phyloP scores from a whole-genome alignment of 2,329 filamentous ascomycete species.

The Trichoderma aggressivum region DNA sequence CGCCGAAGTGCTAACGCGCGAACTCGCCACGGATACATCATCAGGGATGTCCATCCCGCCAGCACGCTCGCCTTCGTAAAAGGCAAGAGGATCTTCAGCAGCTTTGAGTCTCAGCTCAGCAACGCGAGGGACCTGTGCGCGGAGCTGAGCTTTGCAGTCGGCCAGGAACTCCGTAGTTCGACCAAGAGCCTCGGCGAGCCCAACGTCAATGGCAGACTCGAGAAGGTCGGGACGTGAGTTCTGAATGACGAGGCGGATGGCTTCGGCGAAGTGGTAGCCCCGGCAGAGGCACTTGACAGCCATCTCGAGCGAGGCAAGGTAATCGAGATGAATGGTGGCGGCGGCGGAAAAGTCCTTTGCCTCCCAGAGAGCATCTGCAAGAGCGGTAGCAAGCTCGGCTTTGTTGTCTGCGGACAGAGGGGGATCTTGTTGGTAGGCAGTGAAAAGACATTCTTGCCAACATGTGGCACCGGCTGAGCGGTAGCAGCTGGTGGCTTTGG shows the following conservation, averaged over 20 bases:
- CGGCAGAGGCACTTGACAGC: slow-evolving; percentile 80
- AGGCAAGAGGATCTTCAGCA: slow-evolving; percentile 77
- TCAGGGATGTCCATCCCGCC: slow-evolving; percentile 74
- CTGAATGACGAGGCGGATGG: slow-evolving; percentile 71
- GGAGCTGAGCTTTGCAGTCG: slow-evolving; percentile 83
- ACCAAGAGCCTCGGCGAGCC: slow-evolving; percentile 76
- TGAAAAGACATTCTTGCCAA: slow-evolving; percentile 89
- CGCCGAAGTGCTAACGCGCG: slow-evolving; percentile 75
- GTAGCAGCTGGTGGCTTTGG: slow-evolving; percentile 77
- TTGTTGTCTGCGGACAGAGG: slow-evolving; percentile 60
- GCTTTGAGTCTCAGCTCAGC: slow-evolving; percentile 78
- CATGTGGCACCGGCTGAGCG: slow-evolving; percentile 69
- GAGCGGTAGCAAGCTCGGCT: slow-evolving; percentile 62
- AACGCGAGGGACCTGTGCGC: slow-evolving; percentile 81
- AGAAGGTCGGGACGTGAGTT: slow-evolving; percentile 62
- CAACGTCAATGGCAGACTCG: slow-evolving; percentile 66
- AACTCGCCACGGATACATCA: slow-evolving; percentile 82
- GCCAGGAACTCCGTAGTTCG: slow-evolving; percentile 86
- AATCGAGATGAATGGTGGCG: slow-evolving; percentile 75
- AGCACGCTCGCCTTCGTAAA: slow-evolving; percentile 74
- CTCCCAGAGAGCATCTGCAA: slow-evolving; percentile 78
- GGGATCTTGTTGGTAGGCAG: slow-evolving; percentile 64
- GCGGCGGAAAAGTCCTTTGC: slow-evolving; percentile 79
- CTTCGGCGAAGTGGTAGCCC: slow-evolving; percentile 82
- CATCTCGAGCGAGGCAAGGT: slow-evolving; percentile 67